Conservation (phyloP, 768 basidiomycete genomes). For the Pleurotus sapidus region DNA sequence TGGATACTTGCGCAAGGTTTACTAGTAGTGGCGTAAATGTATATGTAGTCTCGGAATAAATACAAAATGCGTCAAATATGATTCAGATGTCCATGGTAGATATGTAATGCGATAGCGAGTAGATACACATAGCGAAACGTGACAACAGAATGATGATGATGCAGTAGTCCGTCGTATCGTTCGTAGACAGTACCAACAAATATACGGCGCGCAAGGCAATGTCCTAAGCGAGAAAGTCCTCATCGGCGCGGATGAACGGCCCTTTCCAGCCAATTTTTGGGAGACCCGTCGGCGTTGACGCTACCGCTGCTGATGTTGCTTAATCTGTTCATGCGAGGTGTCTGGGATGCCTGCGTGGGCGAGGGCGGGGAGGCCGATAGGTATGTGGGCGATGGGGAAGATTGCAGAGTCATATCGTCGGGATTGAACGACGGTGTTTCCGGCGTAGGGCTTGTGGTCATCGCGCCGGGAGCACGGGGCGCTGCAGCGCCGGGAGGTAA, state of each 20-base stretch:
- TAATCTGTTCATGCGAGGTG: neutral
- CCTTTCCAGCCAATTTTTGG: constrained; percentile 2
- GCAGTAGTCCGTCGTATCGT: no score
- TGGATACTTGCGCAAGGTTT: no score
- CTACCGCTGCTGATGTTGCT: neutral
- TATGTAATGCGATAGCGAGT: no score
- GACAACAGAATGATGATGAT: no score
- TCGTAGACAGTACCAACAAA: no score
- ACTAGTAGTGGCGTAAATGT: no score
- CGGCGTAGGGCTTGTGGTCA: neutral
- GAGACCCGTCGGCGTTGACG: neutral
- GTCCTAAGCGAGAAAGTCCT: no score
- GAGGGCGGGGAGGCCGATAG: neutral
- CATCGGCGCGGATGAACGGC: neutral
- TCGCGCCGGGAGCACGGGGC: neutral
- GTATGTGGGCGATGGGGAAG: neutral
- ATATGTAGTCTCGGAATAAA: no score
- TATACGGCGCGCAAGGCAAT: no score
- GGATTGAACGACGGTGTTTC: neutral
- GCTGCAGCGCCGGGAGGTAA: constrained; percentile 1
- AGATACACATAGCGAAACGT: no score
- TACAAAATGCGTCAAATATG: no score
- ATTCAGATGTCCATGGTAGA: no score
- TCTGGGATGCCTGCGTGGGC: neutral
- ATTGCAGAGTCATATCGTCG: neutral